These are phyloP conservation scores for Acacia concinna DNA, from an alignment of 331 rosid species.

Conservation along the genomic window DNA sequence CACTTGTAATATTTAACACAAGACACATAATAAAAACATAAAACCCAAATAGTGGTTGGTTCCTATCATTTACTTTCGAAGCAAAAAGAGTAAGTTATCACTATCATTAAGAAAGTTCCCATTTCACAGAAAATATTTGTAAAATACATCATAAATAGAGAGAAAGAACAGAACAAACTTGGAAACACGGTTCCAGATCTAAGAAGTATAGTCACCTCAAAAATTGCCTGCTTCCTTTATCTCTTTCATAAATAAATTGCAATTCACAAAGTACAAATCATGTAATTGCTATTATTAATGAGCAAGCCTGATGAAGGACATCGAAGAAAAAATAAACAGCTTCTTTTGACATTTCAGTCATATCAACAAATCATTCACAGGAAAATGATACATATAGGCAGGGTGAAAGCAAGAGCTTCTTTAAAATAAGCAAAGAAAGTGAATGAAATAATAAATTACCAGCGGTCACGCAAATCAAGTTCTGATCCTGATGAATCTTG, in stretches of 20 bases:
- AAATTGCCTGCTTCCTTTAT: conserved; percentile 27
- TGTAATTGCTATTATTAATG: conserved; percentile 16
- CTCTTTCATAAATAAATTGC: conserved; percentile 18
- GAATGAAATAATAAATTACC: conserved; percentile 48
- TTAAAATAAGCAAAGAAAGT: not conserved
- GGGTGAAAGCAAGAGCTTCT: conserved; percentile 2
- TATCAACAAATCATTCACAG: conserved; percentile 8
- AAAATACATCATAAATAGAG: conserved; percentile 18
- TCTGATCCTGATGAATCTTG: conserved; percentile 90
- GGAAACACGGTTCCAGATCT: conserved; percentile 11
- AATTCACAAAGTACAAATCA: conserved; percentile 7
- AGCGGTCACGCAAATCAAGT: conserved; percentile 89
- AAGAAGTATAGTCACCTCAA: conserved; percentile 1
- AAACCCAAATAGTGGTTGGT: too few relatives aligned
- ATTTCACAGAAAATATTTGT: conserved; percentile 13
- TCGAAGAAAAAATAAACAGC: conserved; percentile 19
- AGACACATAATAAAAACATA: too few relatives aligned
- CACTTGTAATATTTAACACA: too few relatives aligned
- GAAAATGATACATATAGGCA: conserved; percentile 6
- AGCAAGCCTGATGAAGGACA: conserved; percentile 16
- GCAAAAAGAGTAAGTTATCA: not conserved
- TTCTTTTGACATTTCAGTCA: conserved; percentile 25
- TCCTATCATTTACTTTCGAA: too few relatives aligned
- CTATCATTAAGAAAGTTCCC: conserved; percentile 10
- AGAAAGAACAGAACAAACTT: conserved; percentile 1